Percentiles rank a stretch among this genome's conserved stretches.
phyloP scores from a whole-genome alignment of 73 alveolate species.

The Diophrys appendiculata region DNA sequence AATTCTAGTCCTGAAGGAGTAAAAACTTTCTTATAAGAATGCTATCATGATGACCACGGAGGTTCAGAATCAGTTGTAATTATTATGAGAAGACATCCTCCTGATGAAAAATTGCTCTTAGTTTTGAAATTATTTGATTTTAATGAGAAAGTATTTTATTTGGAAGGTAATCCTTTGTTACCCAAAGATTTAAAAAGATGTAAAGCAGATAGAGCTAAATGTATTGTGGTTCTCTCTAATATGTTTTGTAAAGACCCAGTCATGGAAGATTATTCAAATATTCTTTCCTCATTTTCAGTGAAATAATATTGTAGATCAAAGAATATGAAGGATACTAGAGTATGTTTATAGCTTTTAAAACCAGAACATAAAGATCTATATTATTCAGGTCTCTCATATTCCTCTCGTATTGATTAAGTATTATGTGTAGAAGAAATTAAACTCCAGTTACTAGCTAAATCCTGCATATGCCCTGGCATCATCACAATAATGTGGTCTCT shows the following conservation, averaged over 20 bases:
- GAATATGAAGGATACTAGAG: constrained; percentile 57
- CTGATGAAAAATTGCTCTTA: constrained; percentile 79
- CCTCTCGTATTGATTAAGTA: constrained; percentile 69
- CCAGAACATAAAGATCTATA: constrained; percentile 94
- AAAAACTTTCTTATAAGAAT: constrained; percentile 86
- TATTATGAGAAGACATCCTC: constrained; percentile 81
- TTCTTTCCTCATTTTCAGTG: constrained; percentile 88
- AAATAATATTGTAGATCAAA: constrained; percentile 75
- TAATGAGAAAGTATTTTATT: constrained; percentile 72
- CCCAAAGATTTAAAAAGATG: constrained; percentile 85
- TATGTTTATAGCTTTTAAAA: constrained; percentile 82
- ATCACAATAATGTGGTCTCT: constrained; percentile 90
- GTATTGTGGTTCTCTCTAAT: constrained; percentile 90
- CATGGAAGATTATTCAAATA: constrained; percentile 88
- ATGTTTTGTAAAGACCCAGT: constrained; percentile 83
- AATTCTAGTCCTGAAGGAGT: constrained; percentile 86
- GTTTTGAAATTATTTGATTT: constrained; percentile 64
- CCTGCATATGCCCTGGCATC: constrained; percentile 96
- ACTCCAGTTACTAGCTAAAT: constrained; percentile 88
- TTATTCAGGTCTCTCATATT: constrained; percentile 65
- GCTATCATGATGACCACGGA: constrained; percentile 93
- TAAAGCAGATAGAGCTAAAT: constrained; percentile 78
- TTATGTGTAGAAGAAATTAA: constrained; percentile 94
- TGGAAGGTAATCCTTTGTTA: constrained; percentile 88
- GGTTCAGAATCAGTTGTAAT: constrained; percentile 76